Conservation (phyloP, 2,329 filamentous ascomycete genomes). For the Coniochaeta hoffmannii region DNA sequence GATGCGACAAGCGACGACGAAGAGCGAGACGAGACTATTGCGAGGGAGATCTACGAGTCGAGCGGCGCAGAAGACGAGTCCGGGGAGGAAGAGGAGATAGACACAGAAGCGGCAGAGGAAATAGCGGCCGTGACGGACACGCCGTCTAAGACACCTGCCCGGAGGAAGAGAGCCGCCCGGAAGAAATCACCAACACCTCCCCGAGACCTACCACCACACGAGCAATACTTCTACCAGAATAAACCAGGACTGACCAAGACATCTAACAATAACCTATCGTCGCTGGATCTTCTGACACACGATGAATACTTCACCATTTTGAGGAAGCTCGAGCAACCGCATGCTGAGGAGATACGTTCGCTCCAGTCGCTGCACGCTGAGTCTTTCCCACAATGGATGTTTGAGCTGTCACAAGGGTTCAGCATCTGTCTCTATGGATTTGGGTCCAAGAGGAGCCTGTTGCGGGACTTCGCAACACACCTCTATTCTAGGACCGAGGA, state of each 20-base stretch:
- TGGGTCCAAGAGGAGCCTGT: conserved; percentile 74
- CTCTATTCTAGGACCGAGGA: conserved; percentile 40
- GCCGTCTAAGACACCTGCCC: conserved; percentile 40
- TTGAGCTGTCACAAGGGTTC: conserved; percentile 82
- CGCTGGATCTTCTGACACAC: conserved; percentile 71
- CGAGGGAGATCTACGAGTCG: conserved; percentile 58
- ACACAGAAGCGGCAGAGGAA: conserved; percentile 18
- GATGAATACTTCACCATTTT: conserved; percentile 81
- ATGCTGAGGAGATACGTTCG: conserved; percentile 61
- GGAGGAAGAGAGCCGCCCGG: conserved; percentile 36
- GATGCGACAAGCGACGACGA: conserved; percentile 63
- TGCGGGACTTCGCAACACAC: conserved; percentile 68
- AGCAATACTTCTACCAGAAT: conserved; percentile 91
- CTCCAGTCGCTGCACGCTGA: conserved; percentile 69
- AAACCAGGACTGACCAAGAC: conserved; percentile 74
- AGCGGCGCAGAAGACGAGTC: conserved; percentile 28
- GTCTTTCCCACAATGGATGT: conserved; percentile 85
- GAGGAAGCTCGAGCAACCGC: conserved; percentile 57
- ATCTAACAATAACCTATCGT: conserved; percentile 75
- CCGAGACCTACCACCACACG: conserved; percentile 74
- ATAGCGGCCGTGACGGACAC: conserved; percentile 22
- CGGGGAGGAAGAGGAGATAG: conserved; percentile 16
- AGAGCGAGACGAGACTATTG: conserved; percentile 55
- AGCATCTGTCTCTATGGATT: conserved; percentile 88
- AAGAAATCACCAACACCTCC: conserved; percentile 73